These are phyloP conservation scores for Peronospora destructor DNA, from an alignment of 352 stramenopile species.

Conservation along the genomic window DNA sequence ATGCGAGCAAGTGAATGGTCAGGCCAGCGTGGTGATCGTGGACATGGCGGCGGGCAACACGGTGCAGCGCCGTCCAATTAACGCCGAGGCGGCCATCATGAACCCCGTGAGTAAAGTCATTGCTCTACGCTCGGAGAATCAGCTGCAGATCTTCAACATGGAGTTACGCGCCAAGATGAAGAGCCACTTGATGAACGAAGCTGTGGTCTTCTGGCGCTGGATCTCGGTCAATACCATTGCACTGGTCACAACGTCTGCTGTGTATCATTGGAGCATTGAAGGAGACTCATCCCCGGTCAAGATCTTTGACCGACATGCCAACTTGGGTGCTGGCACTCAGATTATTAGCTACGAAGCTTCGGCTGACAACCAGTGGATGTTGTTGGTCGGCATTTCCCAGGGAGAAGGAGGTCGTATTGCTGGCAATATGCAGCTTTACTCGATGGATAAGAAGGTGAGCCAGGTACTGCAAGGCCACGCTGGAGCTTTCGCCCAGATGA, in stretches of 20 bases:
- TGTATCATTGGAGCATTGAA: conserved; percentile 98
- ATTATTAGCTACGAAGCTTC: conserved; percentile 99
- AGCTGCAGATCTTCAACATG: conserved; percentile 99
- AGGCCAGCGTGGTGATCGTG: conserved; percentile 88
- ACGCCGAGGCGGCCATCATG: conserved; percentile 99
- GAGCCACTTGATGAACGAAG: conserved; percentile 87
- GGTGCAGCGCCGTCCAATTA: conserved; percentile 93
- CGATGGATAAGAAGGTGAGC: conserved; percentile 97
- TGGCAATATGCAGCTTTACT: conserved; percentile 98
- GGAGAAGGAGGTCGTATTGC: conserved; percentile 90
- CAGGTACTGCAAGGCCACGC: conserved; percentile 97
- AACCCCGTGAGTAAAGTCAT: conserved; percentile 94
- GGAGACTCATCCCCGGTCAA: conserved; percentile 89
- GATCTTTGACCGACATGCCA: conserved; percentile 96
- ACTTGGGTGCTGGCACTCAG: conserved; percentile 90
- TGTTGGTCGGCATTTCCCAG: conserved; percentile 96
- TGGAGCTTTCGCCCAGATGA: conserved; percentile 95
- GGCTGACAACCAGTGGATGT: conserved; percentile 96
- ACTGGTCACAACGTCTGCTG: conserved; percentile 92
- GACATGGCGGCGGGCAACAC: conserved; percentile 86
- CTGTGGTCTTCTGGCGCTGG: conserved; percentile 99
- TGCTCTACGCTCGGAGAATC: conserved; percentile 81
- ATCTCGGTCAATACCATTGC: conserved; percentile 94
- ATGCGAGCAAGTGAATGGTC: conserved; percentile 86
- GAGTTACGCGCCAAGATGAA: conserved; percentile 99